Evolutionary conservation across 2,329 filamentous ascomycete genomes (phyloP).

Genomic region (Fusarium torulosum): DNA sequence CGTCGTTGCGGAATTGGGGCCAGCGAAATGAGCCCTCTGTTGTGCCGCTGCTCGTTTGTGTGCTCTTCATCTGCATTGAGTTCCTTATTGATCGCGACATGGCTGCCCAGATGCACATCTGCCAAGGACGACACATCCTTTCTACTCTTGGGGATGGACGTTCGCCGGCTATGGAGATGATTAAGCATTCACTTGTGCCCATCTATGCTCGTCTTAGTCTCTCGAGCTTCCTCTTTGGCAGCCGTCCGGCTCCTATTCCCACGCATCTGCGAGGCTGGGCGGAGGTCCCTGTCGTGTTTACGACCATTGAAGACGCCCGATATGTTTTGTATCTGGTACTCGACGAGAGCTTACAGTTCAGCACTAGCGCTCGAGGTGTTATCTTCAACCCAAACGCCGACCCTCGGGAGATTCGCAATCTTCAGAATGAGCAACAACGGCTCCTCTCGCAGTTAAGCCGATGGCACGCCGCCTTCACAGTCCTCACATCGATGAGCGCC

Average conservation of each 20-base stretch:
- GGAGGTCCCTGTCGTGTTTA: slow-evolving; percentile 53
- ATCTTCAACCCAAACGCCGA: slow-evolving; percentile 47
- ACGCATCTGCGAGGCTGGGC: slow-evolving; percentile 50
- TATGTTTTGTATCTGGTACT: slow-evolving; percentile 54
- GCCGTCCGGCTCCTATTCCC: slow-evolving; percentile 54
- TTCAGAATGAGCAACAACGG: slow-evolving; percentile 52
- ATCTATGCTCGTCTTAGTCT: slow-evolving; percentile 60
- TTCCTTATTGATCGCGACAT: slow-evolving; percentile 64
- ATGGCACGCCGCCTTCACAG: slow-evolving; percentile 51
- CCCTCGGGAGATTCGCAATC: slow-evolving; percentile 39
- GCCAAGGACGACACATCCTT: slow-evolving; percentile 59
- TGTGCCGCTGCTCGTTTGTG: slow-evolving; percentile 59
- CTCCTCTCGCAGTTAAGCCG: slow-evolving; percentile 49
- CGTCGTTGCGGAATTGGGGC: slow-evolving; percentile 55
- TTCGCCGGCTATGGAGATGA: slow-evolving; percentile 53
- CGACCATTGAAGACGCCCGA: slow-evolving; percentile 51
- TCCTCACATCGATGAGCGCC: slow-evolving; percentile 45
- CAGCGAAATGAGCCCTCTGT: slow-evolving; percentile 48
- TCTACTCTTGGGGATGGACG: slow-evolving; percentile 48
- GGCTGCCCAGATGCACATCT: slow-evolving; percentile 60
- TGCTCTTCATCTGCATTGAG: slow-evolving; percentile 67
- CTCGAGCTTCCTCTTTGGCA: slow-evolving; percentile 58
- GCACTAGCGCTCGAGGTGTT: slow-evolving; percentile 43
- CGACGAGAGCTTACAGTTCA: slow-evolving; percentile 57
- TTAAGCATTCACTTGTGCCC: slow-evolving; percentile 57